These are phyloP conservation scores for Cytidiella melzeri DNA, from an alignment of 768 basidiomycete species.

Conservation along the genomic window DNA sequence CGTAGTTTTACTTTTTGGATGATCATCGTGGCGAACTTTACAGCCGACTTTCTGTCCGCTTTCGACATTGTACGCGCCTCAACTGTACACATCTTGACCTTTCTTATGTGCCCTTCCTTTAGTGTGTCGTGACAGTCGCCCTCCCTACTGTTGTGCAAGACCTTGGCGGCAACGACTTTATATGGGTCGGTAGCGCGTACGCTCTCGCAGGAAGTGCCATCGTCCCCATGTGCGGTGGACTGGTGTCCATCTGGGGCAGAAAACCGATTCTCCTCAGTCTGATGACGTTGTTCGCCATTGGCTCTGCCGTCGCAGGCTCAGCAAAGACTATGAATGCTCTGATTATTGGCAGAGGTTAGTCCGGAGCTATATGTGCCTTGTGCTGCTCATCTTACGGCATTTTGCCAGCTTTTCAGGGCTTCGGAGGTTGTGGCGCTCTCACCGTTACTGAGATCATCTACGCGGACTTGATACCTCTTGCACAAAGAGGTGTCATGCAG, in stretches of 20 bases:
- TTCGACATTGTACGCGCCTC: neutral
- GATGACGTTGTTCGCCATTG: constrained; percentile 29
- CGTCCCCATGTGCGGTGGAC: constrained; percentile 2
- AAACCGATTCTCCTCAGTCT: constrained; percentile 23
- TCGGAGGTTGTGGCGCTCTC: constrained; percentile 20
- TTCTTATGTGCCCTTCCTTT: too few relatives aligned
- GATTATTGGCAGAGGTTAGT: constrained; percentile 29
- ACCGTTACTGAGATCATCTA: constrained; percentile 18
- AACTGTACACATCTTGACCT: too few relatives aligned
- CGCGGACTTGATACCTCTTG: constrained; percentile 22
- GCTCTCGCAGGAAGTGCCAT: constrained; percentile 7
- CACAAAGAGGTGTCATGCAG: constrained; percentile 17
- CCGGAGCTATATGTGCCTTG: too few relatives aligned
- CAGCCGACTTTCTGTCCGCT: neutral
- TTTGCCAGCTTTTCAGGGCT: constrained; percentile 17
- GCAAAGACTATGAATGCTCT: constrained; percentile 34
- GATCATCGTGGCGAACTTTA: neutral
- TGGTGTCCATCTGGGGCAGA: constrained; percentile 28
- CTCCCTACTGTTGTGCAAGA: constrained; percentile 9
- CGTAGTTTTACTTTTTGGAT: too few relatives aligned
- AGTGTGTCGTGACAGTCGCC: too few relatives aligned
- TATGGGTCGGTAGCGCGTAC: constrained; percentile 10
- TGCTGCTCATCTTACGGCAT: too few relatives aligned
- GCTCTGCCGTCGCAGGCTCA: constrained; percentile 31
- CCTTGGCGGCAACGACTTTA: constrained; percentile 6